Evolutionary conservation across 2,329 filamentous ascomycete genomes (phyloP).

Genomic region (Pseudogymnoascus sp.): DNA sequence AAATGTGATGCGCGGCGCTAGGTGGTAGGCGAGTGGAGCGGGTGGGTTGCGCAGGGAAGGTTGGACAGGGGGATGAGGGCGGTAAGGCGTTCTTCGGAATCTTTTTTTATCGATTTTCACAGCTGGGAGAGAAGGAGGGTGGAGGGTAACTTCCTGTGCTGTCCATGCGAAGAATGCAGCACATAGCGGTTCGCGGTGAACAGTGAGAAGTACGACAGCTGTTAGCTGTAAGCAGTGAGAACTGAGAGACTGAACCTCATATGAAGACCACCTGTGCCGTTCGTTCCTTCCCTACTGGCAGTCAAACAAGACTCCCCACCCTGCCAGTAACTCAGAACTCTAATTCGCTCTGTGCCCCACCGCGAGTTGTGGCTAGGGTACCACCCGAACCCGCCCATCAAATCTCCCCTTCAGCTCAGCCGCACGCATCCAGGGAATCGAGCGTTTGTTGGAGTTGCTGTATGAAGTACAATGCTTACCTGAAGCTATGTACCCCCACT

Average conservation of each 20-base stretch:
- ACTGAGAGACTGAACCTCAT: background rate
- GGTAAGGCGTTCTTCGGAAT: background rate
- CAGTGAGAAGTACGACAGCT: background rate
- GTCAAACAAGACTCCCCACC: background rate
- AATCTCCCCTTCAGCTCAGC: background rate
- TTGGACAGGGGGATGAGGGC: background rate
- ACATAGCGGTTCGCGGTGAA: no score
- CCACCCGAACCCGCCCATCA: background rate
- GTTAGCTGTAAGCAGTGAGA: no score
- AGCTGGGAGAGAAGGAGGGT: background rate
- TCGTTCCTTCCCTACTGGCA: background rate
- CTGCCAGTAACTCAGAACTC: background rate
- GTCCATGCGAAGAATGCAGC: background rate
- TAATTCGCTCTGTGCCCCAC: background rate
- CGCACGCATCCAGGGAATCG: background rate
- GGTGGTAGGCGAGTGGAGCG: background rate
- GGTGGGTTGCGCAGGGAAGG: background rate
- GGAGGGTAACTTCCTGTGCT: background rate
- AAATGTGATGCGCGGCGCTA: background rate
- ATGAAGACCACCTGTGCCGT: background rate
- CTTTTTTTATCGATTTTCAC: conserved; percentile 6
- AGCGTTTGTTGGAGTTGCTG: background rate
- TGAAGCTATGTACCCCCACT: background rate
- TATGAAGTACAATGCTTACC: background rate
- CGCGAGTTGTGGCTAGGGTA: background rate